phyloP scores from a whole-genome alignment of 192 early-diverging fungal species.

The Helicostylum pulchrum region DNA sequence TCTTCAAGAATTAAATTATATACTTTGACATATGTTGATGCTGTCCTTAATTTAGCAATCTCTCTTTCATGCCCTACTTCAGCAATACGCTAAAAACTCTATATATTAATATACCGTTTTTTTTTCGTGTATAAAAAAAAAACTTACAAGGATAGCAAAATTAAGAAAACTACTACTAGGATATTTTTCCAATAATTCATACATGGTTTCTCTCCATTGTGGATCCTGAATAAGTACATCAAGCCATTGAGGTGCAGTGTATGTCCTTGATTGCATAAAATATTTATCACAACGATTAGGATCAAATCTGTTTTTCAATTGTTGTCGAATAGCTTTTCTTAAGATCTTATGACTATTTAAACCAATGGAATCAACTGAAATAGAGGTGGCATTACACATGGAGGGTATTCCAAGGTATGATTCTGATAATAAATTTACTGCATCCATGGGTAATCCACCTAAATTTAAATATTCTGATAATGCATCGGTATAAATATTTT shows the following conservation, averaged over 20 bases:
- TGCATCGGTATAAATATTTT: constrained; percentile 34
- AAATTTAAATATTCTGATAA: constrained; percentile 37
- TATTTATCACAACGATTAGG: constrained; percentile 48
- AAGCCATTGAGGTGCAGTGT: constrained; percentile 51
- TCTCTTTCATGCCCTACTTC: constrained; percentile 64
- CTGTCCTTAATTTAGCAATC: constrained; percentile 61
- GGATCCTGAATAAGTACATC: constrained; percentile 53
- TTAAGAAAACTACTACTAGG: constrained; percentile 61
- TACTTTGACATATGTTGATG: constrained; percentile 62
- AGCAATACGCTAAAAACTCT: constrained; percentile 48
- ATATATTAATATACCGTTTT: neutral
- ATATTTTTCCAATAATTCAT: constrained; percentile 61
- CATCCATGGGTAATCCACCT: constrained; percentile 49
- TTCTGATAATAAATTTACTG: constrained; percentile 46
- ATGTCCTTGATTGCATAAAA: constrained; percentile 38
- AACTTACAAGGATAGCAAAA: constrained; percentile 35
- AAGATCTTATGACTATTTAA: constrained; percentile 41
- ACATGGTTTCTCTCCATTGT: constrained; percentile 64
- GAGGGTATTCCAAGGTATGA: constrained; percentile 51
- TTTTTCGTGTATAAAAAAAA: neutral
- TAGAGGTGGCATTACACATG: constrained; percentile 51
- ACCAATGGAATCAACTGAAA: constrained; percentile 30
- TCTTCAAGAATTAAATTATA: constrained; percentile 62
- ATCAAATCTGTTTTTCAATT: constrained; percentile 62
- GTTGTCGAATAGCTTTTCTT: constrained; percentile 50